A percentile compares a stretch with the other conserved stretches of the same genome.
Conservation (phyloP, 345 rosid species). For the Cardamine chenopodiifolia region DNA sequence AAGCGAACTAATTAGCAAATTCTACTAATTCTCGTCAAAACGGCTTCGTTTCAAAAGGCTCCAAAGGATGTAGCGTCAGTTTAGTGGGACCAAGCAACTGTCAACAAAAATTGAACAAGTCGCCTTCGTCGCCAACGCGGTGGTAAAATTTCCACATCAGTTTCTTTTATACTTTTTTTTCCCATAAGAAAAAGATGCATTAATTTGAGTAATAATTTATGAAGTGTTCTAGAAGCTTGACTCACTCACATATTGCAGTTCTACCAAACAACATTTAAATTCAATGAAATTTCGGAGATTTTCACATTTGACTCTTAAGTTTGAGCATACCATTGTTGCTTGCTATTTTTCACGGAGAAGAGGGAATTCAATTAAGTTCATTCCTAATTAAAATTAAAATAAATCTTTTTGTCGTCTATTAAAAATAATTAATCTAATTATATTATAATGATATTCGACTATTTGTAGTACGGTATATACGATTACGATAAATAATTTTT, state of each 20-base stretch:
- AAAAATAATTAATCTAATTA: no score
- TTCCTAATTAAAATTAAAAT: no score
- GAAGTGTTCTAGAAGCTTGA: constrained; percentile 35
- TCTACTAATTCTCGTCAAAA: neutral
- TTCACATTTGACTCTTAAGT: neutral
- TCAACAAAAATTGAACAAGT: no score
- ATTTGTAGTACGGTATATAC: no score
- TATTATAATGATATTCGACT: no score
- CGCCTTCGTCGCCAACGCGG: constrained; percentile 29
- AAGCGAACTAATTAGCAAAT: neutral
- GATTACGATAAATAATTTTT: no score
- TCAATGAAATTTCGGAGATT: neutral
- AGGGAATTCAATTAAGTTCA: neutral
- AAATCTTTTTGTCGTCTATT: no score
- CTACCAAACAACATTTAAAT: constrained; percentile 6
- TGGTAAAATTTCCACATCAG: neutral
- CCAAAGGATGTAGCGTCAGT: no score
- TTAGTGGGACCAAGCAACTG: no score
- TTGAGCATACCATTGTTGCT: neutral
- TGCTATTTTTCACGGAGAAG: neutral
- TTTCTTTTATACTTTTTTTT: constrained; percentile 9
- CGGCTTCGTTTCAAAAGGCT: neutral
- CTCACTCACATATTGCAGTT: constrained; percentile 25
- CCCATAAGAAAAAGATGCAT: neutral
- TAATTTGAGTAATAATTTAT: constrained; percentile 5